These are phyloP conservation scores for Pittosporum tobira DNA, from an alignment of 129 eudicot genomes.

Conservation along the genomic window DNA sequence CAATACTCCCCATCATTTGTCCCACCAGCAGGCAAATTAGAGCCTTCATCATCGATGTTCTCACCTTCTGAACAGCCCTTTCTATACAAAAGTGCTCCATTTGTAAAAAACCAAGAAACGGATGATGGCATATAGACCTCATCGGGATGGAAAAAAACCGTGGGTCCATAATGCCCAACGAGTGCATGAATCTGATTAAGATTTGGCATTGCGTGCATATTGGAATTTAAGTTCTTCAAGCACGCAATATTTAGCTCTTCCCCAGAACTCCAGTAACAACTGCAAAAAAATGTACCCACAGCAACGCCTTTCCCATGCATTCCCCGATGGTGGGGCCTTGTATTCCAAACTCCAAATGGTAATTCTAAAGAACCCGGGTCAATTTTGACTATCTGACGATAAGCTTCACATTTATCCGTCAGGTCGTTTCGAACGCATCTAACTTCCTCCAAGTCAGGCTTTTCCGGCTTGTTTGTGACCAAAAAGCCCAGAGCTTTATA, in stretches of 20 bases:
- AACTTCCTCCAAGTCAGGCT: slow-evolving; percentile 55
- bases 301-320: slow-evolving; percentile 61
- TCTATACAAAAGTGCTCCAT: slow-evolving; percentile 58
- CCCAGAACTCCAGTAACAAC: slow-evolving; percentile 30
- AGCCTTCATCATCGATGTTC: slow-evolving; percentile 47
- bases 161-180: slow-evolving; percentile 74
- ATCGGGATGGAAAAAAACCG: slow-evolving; percentile 68
- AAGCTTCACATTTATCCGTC: slow-evolving; percentile 56
- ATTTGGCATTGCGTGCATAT: slow-evolving; percentile 66
- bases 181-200: slow-evolving; percentile 76
- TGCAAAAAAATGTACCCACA: slow-evolving; percentile 70
- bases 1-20: slow-evolving; percentile 69
- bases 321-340: slow-evolving; percentile 72
- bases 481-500: slow-evolving; percentile 78
- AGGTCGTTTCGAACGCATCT: slow-evolving; percentile 79
- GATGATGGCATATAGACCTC: slow-evolving; percentile 82
- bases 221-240: slow-evolving; percentile 50
- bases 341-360: slow-evolving; percentile 52
- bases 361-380: slow-evolving; percentile 25
- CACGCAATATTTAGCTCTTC: slow-evolving; percentile 52
- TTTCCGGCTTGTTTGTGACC: slow-evolving; percentile 62
- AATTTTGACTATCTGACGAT: slow-evolving; percentile 20
- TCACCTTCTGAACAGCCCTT: slow-evolving; percentile 40
- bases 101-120: slow-evolving; percentile 75
- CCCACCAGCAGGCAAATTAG: slow-evolving; percentile 71